phyloP scores from a whole-genome alignment of 2,329 filamentous ascomycete genomes.

The Coniochaeta sp. region DNA sequence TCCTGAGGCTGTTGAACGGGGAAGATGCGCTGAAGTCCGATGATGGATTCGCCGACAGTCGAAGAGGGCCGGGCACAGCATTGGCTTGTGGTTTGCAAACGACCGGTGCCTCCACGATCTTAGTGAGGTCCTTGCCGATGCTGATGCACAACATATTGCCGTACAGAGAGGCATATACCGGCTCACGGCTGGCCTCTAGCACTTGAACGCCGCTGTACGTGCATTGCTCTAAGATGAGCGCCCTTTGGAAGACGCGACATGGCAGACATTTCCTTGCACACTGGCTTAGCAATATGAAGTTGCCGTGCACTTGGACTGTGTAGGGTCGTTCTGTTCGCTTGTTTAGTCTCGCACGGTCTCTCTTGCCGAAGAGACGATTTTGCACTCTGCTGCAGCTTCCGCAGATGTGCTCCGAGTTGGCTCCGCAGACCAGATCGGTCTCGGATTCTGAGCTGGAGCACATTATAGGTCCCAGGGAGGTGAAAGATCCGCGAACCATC shows the following conservation, averaged over 20 bases:
- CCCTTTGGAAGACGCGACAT: neutral
- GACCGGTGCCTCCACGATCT: neutral
- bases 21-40: slow-evolving; percentile 3
- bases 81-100: neutral
- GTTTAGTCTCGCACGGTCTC: neutral
- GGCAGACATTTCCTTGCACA: neutral
- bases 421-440: neutral
- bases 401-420: neutral
- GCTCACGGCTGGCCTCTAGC: neutral
- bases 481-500: too few relatives aligned
- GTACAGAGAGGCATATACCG: neutral
- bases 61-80: neutral
- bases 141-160: neutral
- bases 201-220: neutral
- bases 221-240: neutral
- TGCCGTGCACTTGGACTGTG: neutral
- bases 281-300: neutral
- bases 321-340: neutral
- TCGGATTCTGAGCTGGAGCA: neutral
- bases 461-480: neutral
- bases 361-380: neutral
- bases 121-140: neutral
- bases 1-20: neutral
- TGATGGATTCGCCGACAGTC: slow-evolving; percentile 4
- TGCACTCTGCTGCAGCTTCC: neutral